Evolutionary conservation across 1,284 basidiomycete genomes (phyloP).

Genomic region (Porogramme epimiltina): DNA sequence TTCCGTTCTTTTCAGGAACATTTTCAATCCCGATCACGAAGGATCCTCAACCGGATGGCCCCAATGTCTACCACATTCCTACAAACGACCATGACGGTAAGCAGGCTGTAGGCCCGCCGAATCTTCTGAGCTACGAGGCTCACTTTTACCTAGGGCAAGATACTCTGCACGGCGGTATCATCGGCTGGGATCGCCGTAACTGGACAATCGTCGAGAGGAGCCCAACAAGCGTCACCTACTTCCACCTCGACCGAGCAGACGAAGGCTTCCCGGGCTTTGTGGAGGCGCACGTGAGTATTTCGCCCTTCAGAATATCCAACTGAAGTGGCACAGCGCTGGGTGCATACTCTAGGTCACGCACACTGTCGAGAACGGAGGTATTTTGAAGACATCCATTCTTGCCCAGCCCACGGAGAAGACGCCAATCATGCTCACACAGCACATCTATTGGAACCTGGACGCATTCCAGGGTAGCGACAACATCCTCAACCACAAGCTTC

Average conservation of each 20-base stretch:
- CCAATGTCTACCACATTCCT: slow-evolving; percentile 51
- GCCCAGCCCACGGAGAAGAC: slow-evolving; percentile 54
- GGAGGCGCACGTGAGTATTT: slow-evolving; percentile 43
- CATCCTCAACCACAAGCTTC: slow-evolving; percentile 47
- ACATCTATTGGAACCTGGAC: slow-evolving; percentile 60
- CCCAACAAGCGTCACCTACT: slow-evolving; percentile 49
- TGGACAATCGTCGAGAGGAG: slow-evolving; percentile 50
- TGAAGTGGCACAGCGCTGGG: too few species aligned
- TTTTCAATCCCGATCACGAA: slow-evolving; percentile 59
- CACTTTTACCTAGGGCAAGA: slow-evolving; percentile 35
- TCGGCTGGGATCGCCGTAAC: slow-evolving; percentile 57
- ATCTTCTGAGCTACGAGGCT: neutral
- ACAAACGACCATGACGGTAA: slow-evolving; percentile 50
- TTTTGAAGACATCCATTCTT: slow-evolving; percentile 44
- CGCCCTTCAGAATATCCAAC: too few species aligned
- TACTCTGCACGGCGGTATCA: slow-evolving; percentile 54
- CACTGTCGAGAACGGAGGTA: slow-evolving; percentile 46
- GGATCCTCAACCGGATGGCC: slow-evolving; percentile 44
- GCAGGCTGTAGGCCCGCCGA: slow-evolving; percentile 15
- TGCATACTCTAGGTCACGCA: slow-evolving; percentile 46
- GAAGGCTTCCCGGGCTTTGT: slow-evolving; percentile 60
- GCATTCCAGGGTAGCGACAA: slow-evolving; percentile 50
- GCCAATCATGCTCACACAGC: slow-evolving; percentile 61
- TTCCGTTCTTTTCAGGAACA: slow-evolving; percentile 38
- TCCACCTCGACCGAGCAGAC: slow-evolving; percentile 50